These are phyloP conservation scores for Argentina anserina DNA, from an alignment of 306 rosid genomes.

Conservation along the genomic window DNA sequence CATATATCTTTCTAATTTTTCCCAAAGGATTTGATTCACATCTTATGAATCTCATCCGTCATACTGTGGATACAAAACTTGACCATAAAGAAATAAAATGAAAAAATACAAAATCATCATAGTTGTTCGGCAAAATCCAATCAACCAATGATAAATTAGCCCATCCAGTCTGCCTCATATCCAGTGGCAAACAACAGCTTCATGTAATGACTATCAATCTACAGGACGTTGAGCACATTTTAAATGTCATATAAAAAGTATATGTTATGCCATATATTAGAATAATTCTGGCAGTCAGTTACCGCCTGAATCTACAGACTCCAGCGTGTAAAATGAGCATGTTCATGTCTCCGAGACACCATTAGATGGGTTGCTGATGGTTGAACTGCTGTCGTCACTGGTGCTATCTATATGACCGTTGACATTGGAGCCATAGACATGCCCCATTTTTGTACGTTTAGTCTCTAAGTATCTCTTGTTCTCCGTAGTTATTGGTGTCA, in stretches of 20 bases:
- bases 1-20: too few relatives aligned
- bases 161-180: background rate
- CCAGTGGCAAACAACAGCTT: background rate
- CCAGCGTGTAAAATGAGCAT: background rate
- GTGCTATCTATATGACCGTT: constrained; percentile 12
- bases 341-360: background rate
- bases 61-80: background rate
- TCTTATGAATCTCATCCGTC: background rate
- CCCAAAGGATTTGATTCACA: background rate
- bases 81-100: background rate
- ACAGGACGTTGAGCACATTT: background rate
- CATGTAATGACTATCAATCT: background rate
- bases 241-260: background rate
- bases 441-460: constrained; percentile 24
- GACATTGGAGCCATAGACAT: constrained; percentile 15
- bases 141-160: background rate
- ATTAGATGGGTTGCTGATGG: background rate
- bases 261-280: background rate
- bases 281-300: background rate
- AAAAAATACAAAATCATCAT: background rate
- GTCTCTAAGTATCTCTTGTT: constrained; percentile 29
- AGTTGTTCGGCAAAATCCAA: background rate
- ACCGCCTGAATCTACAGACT: background rate
- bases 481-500: constrained; percentile 25
- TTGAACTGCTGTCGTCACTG: constrained; percentile 10